Base-by-base conservation (phyloP, 768 basidiomycete species). In the Hygrophorus pudorinus region DNA sequence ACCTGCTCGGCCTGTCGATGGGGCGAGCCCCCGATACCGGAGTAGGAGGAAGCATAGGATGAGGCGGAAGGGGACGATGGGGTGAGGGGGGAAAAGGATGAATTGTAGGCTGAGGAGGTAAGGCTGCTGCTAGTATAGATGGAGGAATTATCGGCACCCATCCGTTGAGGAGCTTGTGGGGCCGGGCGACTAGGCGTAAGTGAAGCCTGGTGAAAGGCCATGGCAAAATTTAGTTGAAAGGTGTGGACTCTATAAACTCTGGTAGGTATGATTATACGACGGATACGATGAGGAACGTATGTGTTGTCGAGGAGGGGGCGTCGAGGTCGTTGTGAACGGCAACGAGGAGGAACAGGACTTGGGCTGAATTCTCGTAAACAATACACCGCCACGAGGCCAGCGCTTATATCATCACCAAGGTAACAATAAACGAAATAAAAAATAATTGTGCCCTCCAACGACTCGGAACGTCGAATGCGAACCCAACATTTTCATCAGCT, bases 11-110 rank as follows among this genome's bases (percentile, higher is more conserved):
- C 32, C 62, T 66, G 44, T 60, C 79, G 71, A 60, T 76, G 74
- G 21, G 87, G 87, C 1, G 85, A 82, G 36, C 77, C 87, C 39
- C 87, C 87, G 49, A 89, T 89, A 44, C 87, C 85, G 5, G 81
- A 75, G 62, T 87, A 87, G n/a, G 76, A 71, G 11, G 74, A 55
- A 16, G 71, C 65, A 58, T 83, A 84, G 3, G 81, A 74, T 0
- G 83, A 80, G 38, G 68, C 64, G 1, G 78, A 71, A 12, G 76
- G 68, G 2, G 72, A 67, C 18, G 67, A 60, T 45, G 63, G 71
- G 47, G 68, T 63, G 54, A 75, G 66, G 3, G 75, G 68, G 53
- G n/a, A n/a, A n/a, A 79, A 79, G 1, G 80, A 74, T 1, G 75
- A 56, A 52, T 67, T 75, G 61, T 82, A 84, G 33, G 77, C 77